Percentiles rank a stretch among this genome's conserved stretches.
phyloP scores from a whole-genome alignment of 2,329 filamentous ascomycete genomes.

The Stachybotrys chartarum region DNA sequence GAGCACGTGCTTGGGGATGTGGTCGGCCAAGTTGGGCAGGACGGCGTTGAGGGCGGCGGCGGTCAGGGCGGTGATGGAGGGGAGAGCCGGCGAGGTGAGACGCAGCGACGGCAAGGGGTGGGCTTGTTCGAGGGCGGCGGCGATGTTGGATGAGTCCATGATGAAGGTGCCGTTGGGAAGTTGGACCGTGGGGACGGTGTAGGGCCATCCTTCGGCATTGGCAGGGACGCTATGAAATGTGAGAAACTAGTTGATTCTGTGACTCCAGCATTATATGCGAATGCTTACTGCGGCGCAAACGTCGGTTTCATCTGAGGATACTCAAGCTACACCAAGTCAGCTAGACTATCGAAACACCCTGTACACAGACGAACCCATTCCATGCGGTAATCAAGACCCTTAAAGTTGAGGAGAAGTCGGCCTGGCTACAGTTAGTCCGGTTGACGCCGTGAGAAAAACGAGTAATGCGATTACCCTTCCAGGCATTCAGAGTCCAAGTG shows the following conservation, averaged over 20 bases:
- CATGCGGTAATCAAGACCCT: constrained; percentile 59
- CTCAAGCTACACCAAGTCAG: constrained; percentile 35
- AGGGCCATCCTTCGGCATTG: constrained; percentile 13
- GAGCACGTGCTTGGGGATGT: constrained; percentile 44
- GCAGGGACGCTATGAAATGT: constrained; percentile 7
- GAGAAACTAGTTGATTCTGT: background rate
- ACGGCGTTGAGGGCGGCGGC: constrained; percentile 22
- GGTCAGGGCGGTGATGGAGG: constrained; percentile 35
- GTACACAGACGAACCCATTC: constrained; percentile 41
- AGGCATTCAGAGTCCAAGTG: constrained; percentile 62
- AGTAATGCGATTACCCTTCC: constrained; percentile 49
- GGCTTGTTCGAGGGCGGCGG: constrained; percentile 46
- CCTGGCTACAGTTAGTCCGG: constrained; percentile 29
- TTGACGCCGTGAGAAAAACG: constrained; percentile 4
- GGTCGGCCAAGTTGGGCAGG: constrained; percentile 34
- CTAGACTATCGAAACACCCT: background rate
- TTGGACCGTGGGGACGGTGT: constrained; percentile 42
- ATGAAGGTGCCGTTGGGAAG: constrained; percentile 50
- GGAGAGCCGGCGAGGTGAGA: constrained; percentile 44
- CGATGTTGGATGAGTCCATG: constrained; percentile 60
- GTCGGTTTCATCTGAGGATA: constrained; percentile 57
- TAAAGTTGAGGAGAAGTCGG: constrained; percentile 60
- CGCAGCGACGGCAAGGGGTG: constrained; percentile 52
- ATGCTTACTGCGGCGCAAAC: constrained; percentile 45
- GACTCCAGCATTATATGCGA: background rate